Evolutionary conservation across 768 basidiomycete species (phyloP).

Genomic region (Suillus discolor): DNA sequence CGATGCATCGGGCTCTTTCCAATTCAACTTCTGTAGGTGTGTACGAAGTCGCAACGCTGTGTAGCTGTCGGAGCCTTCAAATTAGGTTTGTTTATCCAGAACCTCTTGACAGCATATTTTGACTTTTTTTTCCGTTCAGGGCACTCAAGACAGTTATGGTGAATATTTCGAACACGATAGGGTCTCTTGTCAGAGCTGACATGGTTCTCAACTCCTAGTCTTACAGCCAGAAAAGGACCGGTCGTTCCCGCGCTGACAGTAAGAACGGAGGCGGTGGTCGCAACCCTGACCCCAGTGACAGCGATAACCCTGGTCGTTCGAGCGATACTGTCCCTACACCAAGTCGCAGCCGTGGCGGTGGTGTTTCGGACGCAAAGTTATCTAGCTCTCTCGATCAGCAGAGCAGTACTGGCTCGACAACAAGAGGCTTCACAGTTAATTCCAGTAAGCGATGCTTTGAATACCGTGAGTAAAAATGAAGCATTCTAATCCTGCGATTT

Average conservation of each 20-base stretch:
- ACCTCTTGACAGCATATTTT: conserved; percentile 17
- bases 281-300: conserved; percentile 37
- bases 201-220: conserved; percentile 46
- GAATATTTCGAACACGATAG: conserved; percentile 23
- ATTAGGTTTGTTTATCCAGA: conserved; percentile 62
- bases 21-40: conserved; percentile 88
- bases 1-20: conserved; percentile 87
- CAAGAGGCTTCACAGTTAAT: conserved; percentile 22
- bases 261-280: conserved; percentile 47
- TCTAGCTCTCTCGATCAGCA: conserved; percentile 33
- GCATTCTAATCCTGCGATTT: conserved; percentile 27
- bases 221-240: conserved; percentile 73
- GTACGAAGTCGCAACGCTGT: conserved; percentile 93
- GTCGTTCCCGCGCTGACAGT: conserved; percentile 50
- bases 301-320: conserved; percentile 38
- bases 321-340: conserved; percentile 36
- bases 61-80: conserved; percentile 85
- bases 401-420: conserved; percentile 17
- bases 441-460: conserved; percentile 30
- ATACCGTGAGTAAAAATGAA: conserved; percentile 23
- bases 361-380: conserved; percentile 60
- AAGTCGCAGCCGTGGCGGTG: conserved; percentile 51
- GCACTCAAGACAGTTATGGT: conserved; percentile 87
- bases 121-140: conserved; percentile 36
- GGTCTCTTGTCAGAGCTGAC: conserved; percentile 14